Evolutionary conservation across 306 rosid genomes (phyloP), one percentile per base, ranked within the genome.

Genomic region (Arachis hypogaea): DNA sequence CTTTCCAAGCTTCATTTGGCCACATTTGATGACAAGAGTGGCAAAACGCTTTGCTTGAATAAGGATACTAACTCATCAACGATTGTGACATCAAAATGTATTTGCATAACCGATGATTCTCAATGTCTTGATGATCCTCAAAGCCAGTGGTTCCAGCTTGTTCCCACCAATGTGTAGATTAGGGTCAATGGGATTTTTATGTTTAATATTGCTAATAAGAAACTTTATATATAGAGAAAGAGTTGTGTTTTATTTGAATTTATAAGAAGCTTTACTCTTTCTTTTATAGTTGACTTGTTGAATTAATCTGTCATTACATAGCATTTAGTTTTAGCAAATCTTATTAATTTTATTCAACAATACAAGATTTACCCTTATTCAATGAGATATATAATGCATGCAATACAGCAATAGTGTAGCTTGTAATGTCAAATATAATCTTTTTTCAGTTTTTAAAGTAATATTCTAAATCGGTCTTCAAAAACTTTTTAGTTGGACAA

Each of bases 111-210:
- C 28, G 74, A 85, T 70, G 86, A 87, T 52, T 44, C 77, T 71
- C 42, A 38, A 5, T 87, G 92, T 73, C 61, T 80, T 0, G 81
- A 82, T 30, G 80, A 87, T 78, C 89, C 89, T 3, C 80, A 46
- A 16, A 73, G 56, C 58, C 89, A 85, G 11, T 85, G 89, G 92
- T 85, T 87, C 63, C 84, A 85, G 47, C 77, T 85, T 56, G 77
- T 85, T 76, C 3, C 70, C 0, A 59, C 85, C 7, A 87, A 84
- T 68, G 78, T 82, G 22, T 87, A 80, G 56, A 50, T 64, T 63
- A 22, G 69, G 11, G n/a, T 68, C 3, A 40, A 11, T 30, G 9
- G 42, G 29, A 4, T 4, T 46, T 57, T 22, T 22, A 22, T 22
- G 22, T 22, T 22, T 22, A 5, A 7, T 28, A 74, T 12, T 75